phyloP scores from a whole-genome alignment of 2,329 filamentous ascomycete species.

The Hirsutella thompsonii region DNA sequence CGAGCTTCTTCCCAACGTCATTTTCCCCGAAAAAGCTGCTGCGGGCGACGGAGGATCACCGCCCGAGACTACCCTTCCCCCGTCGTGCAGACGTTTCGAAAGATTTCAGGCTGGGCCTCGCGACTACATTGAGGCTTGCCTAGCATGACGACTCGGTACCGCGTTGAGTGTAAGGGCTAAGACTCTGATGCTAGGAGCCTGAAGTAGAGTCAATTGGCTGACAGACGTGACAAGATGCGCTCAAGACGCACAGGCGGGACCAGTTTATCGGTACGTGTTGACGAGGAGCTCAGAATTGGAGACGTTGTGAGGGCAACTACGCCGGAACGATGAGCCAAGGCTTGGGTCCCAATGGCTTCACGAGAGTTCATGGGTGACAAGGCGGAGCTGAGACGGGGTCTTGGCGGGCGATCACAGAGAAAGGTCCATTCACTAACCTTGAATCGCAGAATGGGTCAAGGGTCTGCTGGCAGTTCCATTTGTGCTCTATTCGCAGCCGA shows the following conservation, averaged over 20 bases:
- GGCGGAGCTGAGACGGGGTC: no score
- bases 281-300: background rate
- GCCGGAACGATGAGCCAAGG: background rate
- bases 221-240: conserved; percentile 33
- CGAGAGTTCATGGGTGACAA: no score
- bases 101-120: no score
- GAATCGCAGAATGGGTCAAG: conserved; percentile 77
- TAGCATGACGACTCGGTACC: conserved; percentile 49
- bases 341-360: background rate
- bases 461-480: conserved; percentile 88
- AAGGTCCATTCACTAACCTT: background rate
- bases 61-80: no score
- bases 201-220: conserved; percentile 3
- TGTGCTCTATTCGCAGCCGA: conserved; percentile 90
- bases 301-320: background rate
- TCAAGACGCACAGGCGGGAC: conserved; percentile 79
- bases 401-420: background rate
- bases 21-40: no score
- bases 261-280: conserved; percentile 59
- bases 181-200: conserved; percentile 2
- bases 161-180: conserved; percentile 56
- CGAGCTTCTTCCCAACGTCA: no score
- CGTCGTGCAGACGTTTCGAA: no score
- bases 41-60: no score
- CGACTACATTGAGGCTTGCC: background rate